Evolutionary conservation across 495 filamentous ascomycete species (phyloP).

Genomic region (Bombardia bombarda): DNA sequence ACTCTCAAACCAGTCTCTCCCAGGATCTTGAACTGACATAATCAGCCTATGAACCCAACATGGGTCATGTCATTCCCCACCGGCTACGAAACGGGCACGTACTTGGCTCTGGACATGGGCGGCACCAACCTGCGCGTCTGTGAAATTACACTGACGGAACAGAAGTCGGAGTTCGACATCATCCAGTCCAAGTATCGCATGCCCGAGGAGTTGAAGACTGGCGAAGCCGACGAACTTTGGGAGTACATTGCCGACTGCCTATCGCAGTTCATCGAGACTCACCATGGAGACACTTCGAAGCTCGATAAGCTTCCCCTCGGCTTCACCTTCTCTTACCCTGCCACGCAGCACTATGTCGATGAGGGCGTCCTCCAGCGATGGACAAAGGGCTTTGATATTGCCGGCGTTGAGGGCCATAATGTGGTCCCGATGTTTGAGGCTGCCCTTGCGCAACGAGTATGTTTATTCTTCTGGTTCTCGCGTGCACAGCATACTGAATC

Average conservation of each 20-base stretch:
- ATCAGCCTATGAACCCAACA: constrained; percentile 95
- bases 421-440: constrained; percentile 90
- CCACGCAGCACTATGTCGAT: constrained; percentile 92
- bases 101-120: constrained; percentile 93
- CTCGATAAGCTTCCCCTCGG: constrained; percentile 70
- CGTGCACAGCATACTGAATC: constrained; percentile 5
- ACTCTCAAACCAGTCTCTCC: constrained; percentile 7
- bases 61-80: constrained; percentile 95
- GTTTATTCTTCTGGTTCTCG: constrained; percentile 10
- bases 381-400: constrained; percentile 99
- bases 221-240: constrained; percentile 88
- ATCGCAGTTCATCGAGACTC: constrained; percentile 89
- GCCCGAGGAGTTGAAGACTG: constrained; percentile 91
- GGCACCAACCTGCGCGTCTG: constrained; percentile 97
- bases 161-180: constrained; percentile 95
- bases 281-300: constrained; percentile 62
- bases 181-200: constrained; percentile 98
- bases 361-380: constrained; percentile 93
- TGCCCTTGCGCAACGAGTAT: constrained; percentile 68
- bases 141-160: constrained; percentile 83
- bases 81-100: constrained; percentile 84
- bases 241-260: constrained; percentile 97
- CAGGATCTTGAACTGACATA: background rate
- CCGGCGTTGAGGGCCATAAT: constrained; percentile 89
- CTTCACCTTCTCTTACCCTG: constrained; percentile 98